Percentiles rank a stretch among this genome's conserved stretches.
Conservation (phyloP, 495 filamentous ascomycete species). For the Trichoderma erinaceum region DNA sequence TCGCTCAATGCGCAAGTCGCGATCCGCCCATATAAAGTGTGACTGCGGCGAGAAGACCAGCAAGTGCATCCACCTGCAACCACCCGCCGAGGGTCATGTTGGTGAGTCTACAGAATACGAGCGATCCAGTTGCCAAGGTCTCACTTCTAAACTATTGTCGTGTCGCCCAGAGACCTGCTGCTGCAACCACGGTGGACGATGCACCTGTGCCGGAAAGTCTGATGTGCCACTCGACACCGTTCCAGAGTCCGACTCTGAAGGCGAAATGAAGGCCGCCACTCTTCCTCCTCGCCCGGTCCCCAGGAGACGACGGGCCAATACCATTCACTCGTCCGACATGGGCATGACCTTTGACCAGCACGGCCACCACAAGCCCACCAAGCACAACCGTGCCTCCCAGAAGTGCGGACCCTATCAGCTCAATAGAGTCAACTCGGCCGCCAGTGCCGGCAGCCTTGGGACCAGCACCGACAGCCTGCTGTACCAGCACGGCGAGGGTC, state of each 20-base stretch:
- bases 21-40: conserved; percentile 91
- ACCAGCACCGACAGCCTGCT: conserved; percentile 65
- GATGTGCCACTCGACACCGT: conserved; percentile 72
- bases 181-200: conserved; percentile 87
- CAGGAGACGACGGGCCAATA: conserved; percentile 62
- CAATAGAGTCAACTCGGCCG: conserved; percentile 64
- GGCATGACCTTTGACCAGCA: conserved; percentile 81
- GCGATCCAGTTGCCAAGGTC: conserved; percentile 29
- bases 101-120: conserved; percentile 39
- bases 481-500: conserved; percentile 48
- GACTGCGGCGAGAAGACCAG: conserved; percentile 90
- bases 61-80: conserved; percentile 60
- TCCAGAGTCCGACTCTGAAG: conserved; percentile 56
- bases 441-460: conserved; percentile 49
- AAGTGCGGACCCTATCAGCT: conserved; percentile 82
- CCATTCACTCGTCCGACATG: conserved; percentile 69
- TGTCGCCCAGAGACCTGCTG: conserved; percentile 66
- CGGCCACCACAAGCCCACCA: conserved; percentile 88
- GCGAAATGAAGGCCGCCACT: conserved; percentile 32
- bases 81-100: conserved; percentile 48
- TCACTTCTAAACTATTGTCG: conserved; percentile 42
- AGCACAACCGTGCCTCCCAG: conserved; percentile 80
- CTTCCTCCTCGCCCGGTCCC: conserved; percentile 47
- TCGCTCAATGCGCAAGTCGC: conserved; percentile 93
- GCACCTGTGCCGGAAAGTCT: conserved; percentile 88